Evolutionary conservation across 176 grass and related monocot genomes (phyloP), one percentile per base, ranked within the genome.

Genomic region (Canna indica): DNA sequence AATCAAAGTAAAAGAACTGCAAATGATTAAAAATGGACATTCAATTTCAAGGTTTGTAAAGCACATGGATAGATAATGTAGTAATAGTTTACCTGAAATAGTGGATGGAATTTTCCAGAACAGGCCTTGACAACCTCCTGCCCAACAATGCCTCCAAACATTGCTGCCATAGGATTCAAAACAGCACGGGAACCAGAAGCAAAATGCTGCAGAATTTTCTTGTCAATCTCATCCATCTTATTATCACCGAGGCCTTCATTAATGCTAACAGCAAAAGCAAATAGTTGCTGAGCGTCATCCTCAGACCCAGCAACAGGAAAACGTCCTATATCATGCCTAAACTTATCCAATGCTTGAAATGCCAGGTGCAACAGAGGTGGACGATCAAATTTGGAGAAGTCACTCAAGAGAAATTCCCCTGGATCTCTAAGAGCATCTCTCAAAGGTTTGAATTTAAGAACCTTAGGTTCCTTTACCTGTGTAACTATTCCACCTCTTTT

Each of bases 1-100:
- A 96, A 77, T 96, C 88, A 50, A 96, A 96, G 77, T 96, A 96
- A 83, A 96, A 96, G 70, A 96, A 96, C 88, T 96, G 88, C 74
- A 81, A 81, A 27, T 28, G 68, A 54, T 54, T 58, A 65, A 71
- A 50, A 1, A 44, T 0, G 8, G n/a, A n/a, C 28, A 75, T 36
- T 44, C 75, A 64, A 68, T 65, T 27, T 27, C 64, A 5, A 67
- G 13, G 41, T 17, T n/a, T 52, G 17, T 29, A 33, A 47, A 24
- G 25, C 42, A 73, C 50, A 33, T 53, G 36, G 41, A 67, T 13
- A 16, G 28, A 62, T 4, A 30, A 30, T 3, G 27, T 16, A 62
- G 16, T 16, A 62, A 71, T 56, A 71, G 17, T 32, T 75, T 52
- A 96, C 91, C 85, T 96, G 88, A 78, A 88, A 88, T 82, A 96